These are phyloP conservation scores for Citrullus colocynthis DNA, from an alignment of 306 rosid species.

Conservation along the genomic window DNA sequence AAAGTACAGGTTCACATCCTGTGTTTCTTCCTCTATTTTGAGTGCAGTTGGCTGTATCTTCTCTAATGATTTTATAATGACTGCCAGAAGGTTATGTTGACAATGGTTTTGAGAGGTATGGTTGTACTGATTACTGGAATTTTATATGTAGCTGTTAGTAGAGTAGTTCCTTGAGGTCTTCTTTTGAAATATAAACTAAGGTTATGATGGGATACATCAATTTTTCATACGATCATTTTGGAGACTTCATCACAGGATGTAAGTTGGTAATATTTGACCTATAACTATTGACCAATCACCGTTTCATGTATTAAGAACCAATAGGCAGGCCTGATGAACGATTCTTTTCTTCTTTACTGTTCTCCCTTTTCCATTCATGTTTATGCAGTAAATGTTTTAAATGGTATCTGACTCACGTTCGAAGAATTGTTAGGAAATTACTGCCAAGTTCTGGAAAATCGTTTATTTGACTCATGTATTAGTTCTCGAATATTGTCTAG, in stretches of 20 bases:
- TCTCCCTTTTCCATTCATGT: not conserved
- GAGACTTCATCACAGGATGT: not conserved
- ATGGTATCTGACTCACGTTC: not conserved
- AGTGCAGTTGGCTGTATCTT: conserved; percentile 10
- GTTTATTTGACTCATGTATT: not conserved
- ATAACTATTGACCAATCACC: not conserved
- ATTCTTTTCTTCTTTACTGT: not conserved
- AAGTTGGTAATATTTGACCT: conserved; percentile 2
- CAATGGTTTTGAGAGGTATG: conserved; percentile 34
- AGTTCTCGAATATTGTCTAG: not conserved
- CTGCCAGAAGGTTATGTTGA: conserved; percentile 23
- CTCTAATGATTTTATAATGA: not conserved
- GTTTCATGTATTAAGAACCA: conserved; percentile 1
- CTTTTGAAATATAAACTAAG: not conserved
- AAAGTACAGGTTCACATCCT: conserved; percentile 20
- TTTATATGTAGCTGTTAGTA: conserved; percentile 3
- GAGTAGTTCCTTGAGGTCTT: not conserved
- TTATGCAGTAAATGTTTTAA: not conserved
- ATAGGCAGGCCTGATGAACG: not conserved
- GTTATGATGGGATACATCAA: not conserved
- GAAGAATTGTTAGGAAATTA: not conserved
- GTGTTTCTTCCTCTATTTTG: conserved; percentile 6
- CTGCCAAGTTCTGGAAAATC: not conserved
- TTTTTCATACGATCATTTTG: conserved; percentile 5
- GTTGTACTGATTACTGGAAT: conserved; percentile 18